These are phyloP conservation scores for Colletotrichum truncatum DNA, from an alignment of 2,329 filamentous ascomycete species.

Conservation along the genomic window DNA sequence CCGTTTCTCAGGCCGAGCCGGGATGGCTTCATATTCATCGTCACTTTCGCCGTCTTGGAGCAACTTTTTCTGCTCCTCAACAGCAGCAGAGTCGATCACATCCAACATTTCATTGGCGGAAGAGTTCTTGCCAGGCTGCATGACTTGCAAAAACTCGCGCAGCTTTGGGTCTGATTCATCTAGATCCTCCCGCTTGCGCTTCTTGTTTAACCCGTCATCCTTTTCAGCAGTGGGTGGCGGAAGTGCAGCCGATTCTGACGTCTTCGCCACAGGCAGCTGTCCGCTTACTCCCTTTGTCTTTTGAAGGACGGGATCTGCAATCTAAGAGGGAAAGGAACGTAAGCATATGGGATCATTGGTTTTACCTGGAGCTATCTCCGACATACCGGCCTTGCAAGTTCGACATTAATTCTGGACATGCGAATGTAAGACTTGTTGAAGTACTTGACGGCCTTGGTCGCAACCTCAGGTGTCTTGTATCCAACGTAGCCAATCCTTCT, in stretches of 20 bases:
- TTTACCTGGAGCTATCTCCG: not conserved
- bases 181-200: slow-evolving; percentile 72
- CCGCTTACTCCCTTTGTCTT: slow-evolving; percentile 32
- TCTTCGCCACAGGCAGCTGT: slow-evolving; percentile 8
- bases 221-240: slow-evolving; percentile 32
- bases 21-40: slow-evolving; percentile 77
- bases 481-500: slow-evolving; percentile 96
- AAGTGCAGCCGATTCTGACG: slow-evolving; percentile 26
- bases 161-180: slow-evolving; percentile 79
- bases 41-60: slow-evolving; percentile 69
- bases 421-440: slow-evolving; percentile 96
- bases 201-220: slow-evolving; percentile 54
- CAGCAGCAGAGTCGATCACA: slow-evolving; percentile 22
- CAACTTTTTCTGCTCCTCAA: slow-evolving; percentile 41
- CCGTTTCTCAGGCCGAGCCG: slow-evolving; percentile 60
- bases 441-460: slow-evolving; percentile 86
- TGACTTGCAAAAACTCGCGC: slow-evolving; percentile 85
- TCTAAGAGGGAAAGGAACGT: slow-evolving; percentile 34
- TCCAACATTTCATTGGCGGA: slow-evolving; percentile 32
- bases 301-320: slow-evolving; percentile 52
- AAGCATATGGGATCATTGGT: not conserved
- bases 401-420: slow-evolving; percentile 93
- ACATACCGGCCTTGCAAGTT: slow-evolving; percentile 76
- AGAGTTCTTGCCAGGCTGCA: slow-evolving; percentile 68
- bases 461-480: slow-evolving; percentile 85